Evolutionary conservation across 2,329 filamentous ascomycete genomes (phyloP), one percentile per base, ranked within the genome.

Genomic region (Ceratocystis cubensis): DNA sequence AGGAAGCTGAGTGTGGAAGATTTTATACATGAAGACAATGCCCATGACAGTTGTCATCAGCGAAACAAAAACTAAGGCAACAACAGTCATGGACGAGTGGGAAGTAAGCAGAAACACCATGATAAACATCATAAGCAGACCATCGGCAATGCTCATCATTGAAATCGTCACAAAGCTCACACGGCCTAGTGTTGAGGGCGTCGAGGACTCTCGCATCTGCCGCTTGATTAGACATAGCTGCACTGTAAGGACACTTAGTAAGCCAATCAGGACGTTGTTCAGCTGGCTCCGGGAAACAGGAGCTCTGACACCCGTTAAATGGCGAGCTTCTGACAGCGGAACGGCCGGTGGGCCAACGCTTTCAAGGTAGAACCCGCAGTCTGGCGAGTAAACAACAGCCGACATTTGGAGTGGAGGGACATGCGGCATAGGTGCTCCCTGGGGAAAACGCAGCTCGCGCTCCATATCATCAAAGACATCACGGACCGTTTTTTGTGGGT

Each of bases 301-400:
- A 61, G 82, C 79, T 72, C 87, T 88, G 71, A 82, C 77, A 7
- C 85, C 85, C 0, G 78, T 72, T 3, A 88, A 76, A 71, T 88
- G 84, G 7, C 80, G 75, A 1, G 79, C 80, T 41, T 84, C 80
- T 4, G 73, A 73, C 0, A 78, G 75, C 0, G 81, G 72, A 68
- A 79, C 85, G 15, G 77, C 75, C 0, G 85, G 85, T 1, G 84
- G 83, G 0, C 86, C 86, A 71, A 84, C 85, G 15, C 82, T 82
- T 71, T 87, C 83, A 44, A 88, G 76, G 68, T 87, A 85, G 73
- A 84, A 87, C 3, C 80, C 82, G 71, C 86, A 88, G 72, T 88
- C 86, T 0, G 86, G 86, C 10, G 86, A 88, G 74, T 84, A 88
- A 20, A 87, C 76, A 25, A 88, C 79, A 5, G 82, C 78, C 1